Base-by-base conservation (phyloP, 345 rosid species). In the Alliaria petiolata region DNA sequence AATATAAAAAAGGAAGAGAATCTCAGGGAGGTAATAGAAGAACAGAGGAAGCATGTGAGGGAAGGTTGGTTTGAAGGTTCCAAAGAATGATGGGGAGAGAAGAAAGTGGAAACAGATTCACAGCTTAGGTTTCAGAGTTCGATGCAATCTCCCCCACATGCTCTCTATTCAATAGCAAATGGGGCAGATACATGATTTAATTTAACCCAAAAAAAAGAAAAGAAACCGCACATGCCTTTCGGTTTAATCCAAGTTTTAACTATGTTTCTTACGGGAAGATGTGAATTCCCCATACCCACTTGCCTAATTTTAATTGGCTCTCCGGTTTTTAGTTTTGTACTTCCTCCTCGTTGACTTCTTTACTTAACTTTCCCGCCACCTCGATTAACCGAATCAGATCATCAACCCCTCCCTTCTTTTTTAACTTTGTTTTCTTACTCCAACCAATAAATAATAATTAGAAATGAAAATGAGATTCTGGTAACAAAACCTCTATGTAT, bases 41-140 rank as follows among this genome's bases (percentile, higher is more conserved):
- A 63, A 43, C 20, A 54, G 70, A 73, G 43, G 42, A 28, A 63
- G 69, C 64, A 68, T 68, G 79, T 75, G 79, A 61, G 4, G 62
- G 68, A 67, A 74, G 73, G 49, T 74, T 31, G 33, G 67, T 22
- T 67, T 74, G 73, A 74, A 67, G 72, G 67, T 74, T 74, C 72
- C 71, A 65, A 56, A 73, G 71, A 20, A 65, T 40, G 60, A 58
- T 66, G 67, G 39, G 44, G 54, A 72, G 61, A 72, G 65, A 64
- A 40, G 40, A 43, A 19, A 43, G 8, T 49, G 46, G 26, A 65
- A n/a, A 34, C 43, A 74, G 68, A 67, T 74, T 67, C 20, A 67
- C n/a, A n/a, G n/a, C 78, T 59, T 59, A 50, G 78, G 74, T 67
- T 67, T 67, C 35, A 47, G 62, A 56, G 57, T 58, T 40, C 53